Percentiles rank a stretch among this genome's conserved stretches.
Conservation (phyloP, 1,139 yeast genomes). For the Scheffersomyces stambukii region DNA sequence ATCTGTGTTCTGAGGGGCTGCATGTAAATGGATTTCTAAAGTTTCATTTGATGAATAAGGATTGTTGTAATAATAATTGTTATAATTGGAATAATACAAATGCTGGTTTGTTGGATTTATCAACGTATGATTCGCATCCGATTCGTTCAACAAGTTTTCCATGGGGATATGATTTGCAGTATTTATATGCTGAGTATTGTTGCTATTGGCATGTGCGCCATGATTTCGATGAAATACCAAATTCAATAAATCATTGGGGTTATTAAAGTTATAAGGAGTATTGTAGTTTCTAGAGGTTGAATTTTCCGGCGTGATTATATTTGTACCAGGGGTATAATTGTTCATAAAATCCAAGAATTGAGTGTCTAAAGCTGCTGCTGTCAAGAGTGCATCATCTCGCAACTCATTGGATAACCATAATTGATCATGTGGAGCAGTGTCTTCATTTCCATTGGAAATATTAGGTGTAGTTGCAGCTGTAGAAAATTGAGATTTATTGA, state of each 20-base stretch:
- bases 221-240: constrained; percentile 48
- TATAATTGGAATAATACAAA: constrained; percentile 38
- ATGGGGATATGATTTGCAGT: constrained; percentile 17
- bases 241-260: constrained; percentile 35
- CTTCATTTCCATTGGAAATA: constrained; percentile 2
- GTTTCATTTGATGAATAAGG: constrained; percentile 41
- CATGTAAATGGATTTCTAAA: constrained; percentile 44
- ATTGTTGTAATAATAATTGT: constrained; percentile 39
- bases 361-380: constrained; percentile 67
- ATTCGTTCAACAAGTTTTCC: constrained; percentile 20
- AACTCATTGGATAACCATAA: constrained; percentile 68
- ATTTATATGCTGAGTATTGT: constrained; percentile 1
- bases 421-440: constrained; percentile 28
- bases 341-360: constrained; percentile 53
- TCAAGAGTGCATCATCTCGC: constrained; percentile 64
- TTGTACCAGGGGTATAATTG: constrained; percentile 7
- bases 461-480: neutral
- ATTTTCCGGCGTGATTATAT: too few species aligned
- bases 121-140: constrained; percentile 11
- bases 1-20: constrained; percentile 21
- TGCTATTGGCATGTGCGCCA: constrained; percentile 6
- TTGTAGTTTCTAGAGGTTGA: constrained; percentile 6
- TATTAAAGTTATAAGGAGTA: constrained; percentile 10
- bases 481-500: too few species aligned
- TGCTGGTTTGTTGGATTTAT: constrained; percentile 37